Base-by-base conservation (phyloP, 345 rosid species). In the Barbarea vulgaris region DNA sequence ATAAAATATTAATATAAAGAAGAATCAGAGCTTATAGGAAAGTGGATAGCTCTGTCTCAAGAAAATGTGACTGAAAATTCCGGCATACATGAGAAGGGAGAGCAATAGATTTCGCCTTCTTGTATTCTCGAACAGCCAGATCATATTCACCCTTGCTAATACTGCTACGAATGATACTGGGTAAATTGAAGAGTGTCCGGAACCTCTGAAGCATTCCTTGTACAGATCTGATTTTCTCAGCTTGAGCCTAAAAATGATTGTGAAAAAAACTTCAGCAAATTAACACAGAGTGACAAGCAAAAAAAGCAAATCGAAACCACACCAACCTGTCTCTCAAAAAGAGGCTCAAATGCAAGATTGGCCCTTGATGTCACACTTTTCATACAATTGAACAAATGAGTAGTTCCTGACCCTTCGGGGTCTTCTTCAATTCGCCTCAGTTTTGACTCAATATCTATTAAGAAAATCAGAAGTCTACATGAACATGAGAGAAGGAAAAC, bases 161-260 rank as follows among this genome's bases (percentile, higher is more conserved):
- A 85, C 88, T 90, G 57, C 80, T 90, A 76, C 97, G 94, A 79
- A 95, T 95, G 28, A 96, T 89, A 84, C 98, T 92, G 53, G 98
- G 99, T 82, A 95, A 82, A 76, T 95, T 95, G 79, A 95, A 95
- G 33, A 95, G 85, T 17, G 97, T 95, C 48, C 94, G 87, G 71
- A 95, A 95, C 64, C 99, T 89, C 86, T 95, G 98, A 77, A 95
- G 93, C 93, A 92, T 95, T 68, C 98, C 99, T 84, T 95, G 99
- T 73, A 92, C 98, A 80, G 99, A 89, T 68, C 98, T 83, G 74
- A 95, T 95, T 86, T 90, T 95, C 88, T 95, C 99, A 58, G 99
- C 88, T 86, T 95, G 99, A 64, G 98, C 96, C 98, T 94, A 65
- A 17, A 30, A 64, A 46, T 47, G 36, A 33, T 46, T 46, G 39